Evolutionary conservation across 768 basidiomycete species (phyloP).

Genomic region (Postia placenta): DNA sequence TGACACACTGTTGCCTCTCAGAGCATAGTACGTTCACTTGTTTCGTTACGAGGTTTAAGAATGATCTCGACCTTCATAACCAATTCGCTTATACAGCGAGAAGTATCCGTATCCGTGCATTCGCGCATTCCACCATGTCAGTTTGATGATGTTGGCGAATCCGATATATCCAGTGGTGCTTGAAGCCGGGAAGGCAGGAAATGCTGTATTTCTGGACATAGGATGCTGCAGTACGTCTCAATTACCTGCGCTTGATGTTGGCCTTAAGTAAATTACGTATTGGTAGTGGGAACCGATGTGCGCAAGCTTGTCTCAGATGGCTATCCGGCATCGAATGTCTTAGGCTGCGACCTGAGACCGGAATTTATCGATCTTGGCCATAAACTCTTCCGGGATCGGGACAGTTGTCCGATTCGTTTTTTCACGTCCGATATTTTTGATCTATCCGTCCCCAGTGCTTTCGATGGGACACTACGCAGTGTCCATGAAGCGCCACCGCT

Average conservation of each 20-base stretch:
- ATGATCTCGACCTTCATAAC: neutral
- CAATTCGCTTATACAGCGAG: constrained; percentile 18
- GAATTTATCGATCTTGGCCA: constrained; percentile 24
- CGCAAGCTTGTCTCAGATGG: constrained; percentile 28
- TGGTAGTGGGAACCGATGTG: constrained; percentile 28
- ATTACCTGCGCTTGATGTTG: neutral
- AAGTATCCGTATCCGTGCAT: constrained; percentile 29
- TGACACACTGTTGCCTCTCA: too few species aligned
- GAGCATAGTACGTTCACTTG: constrained; percentile 22
- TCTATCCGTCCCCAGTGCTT: constrained; percentile 4
- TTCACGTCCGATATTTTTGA: constrained; percentile 26
- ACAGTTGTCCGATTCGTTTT: constrained; percentile 21
- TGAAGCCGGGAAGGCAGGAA: constrained; percentile 16
- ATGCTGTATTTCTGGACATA: constrained; percentile 24
- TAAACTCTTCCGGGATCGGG: constrained; percentile 22
- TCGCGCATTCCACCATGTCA: constrained; percentile 25
- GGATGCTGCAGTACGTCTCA: constrained; percentile 28
- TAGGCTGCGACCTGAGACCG: constrained; percentile 24
- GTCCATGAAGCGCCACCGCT: neutral
- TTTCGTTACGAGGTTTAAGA: neutral
- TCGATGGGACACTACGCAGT: neutral
- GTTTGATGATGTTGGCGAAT: constrained; percentile 23
- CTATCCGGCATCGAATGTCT: constrained; percentile 22
- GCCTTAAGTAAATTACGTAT: too few species aligned
- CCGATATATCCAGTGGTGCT: constrained; percentile 22